These are phyloP conservation scores for Oryza punctata DNA, from an alignment of 176 grass and related monocot species.

Conservation along the genomic window DNA sequence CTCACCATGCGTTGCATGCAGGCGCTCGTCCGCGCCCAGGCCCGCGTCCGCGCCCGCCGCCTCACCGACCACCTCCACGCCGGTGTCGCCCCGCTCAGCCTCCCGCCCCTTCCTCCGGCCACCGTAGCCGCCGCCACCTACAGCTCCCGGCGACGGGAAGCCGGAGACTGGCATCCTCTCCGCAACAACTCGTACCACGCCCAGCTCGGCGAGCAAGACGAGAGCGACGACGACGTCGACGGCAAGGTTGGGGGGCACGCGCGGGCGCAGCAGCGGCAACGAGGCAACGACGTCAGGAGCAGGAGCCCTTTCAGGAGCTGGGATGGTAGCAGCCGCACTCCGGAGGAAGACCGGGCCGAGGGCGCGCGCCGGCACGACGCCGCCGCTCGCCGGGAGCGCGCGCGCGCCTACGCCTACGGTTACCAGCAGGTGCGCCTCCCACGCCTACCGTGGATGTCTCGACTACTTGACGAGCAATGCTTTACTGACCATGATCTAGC, in stretches of 20 bases:
- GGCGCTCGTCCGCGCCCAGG: slow-evolving; percentile 81
- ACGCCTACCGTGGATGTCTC: no score
- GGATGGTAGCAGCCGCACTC: slow-evolving; percentile 60
- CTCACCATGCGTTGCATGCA: slow-evolving; percentile 86
- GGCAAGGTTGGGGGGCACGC: not conserved
- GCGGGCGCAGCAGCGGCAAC: slow-evolving; percentile 2
- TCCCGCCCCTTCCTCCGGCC: not conserved
- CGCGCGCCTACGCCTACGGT: slow-evolving; percentile 49
- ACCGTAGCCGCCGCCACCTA: not conserved
- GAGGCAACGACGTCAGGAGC: slow-evolving; percentile 7
- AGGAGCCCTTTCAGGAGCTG: slow-evolving; percentile 34
- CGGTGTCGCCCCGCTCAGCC: no score
- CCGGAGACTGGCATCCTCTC: no score
- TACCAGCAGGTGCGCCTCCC: slow-evolving; percentile 25
- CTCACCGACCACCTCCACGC: slow-evolving; percentile 18
- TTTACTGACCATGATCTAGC: slow-evolving; percentile 24
- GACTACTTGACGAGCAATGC: not conserved
- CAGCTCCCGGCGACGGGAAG: not conserved
- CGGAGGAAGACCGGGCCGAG: slow-evolving; percentile 31
- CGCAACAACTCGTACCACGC: not conserved
- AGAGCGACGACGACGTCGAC: not conserved
- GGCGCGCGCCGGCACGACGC: slow-evolving; percentile 44
- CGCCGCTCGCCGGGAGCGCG: not conserved
- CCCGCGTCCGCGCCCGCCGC: slow-evolving; percentile 64
- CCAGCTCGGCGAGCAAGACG: not conserved